Evolutionary conservation across 1,284 basidiomycete genomes (phyloP).

Genomic region (Cutaneotrichosporon sp.): DNA sequence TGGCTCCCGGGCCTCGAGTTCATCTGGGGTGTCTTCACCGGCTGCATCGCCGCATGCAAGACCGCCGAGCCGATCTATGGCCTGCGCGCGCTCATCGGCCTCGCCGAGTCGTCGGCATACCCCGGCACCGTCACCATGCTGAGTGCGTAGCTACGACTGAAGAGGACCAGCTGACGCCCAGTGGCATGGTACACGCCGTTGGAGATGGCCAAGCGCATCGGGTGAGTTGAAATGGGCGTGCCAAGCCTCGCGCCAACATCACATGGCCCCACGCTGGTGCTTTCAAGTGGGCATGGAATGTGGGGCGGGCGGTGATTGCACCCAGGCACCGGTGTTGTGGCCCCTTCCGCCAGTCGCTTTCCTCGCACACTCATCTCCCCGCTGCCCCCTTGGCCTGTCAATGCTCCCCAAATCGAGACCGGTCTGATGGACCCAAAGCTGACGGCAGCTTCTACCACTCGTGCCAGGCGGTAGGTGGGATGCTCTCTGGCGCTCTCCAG

Average conservation of each 20-base stretch:
- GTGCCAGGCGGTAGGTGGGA: constrained; percentile 23
- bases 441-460: constrained; percentile 26
- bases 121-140: constrained; percentile 32
- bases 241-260: not conserved
- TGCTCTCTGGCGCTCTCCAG: constrained; percentile 24
- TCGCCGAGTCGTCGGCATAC: constrained; percentile 30
- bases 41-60: constrained; percentile 30
- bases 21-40: constrained; percentile 32
- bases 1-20: constrained; percentile 30
- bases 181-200: constrained; percentile 34
- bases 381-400: too few species aligned
- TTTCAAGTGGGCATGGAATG: too few species aligned
- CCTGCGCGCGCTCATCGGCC: constrained; percentile 33
- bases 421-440: too few species aligned
- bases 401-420: too few species aligned
- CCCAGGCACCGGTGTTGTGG: not conserved
- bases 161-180: constrained; percentile 8
- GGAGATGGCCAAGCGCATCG: constrained; percentile 31
- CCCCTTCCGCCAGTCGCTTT: not conserved
- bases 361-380: not conserved
- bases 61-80: constrained; percentile 31
- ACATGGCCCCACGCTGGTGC: not conserved
- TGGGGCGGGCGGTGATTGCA: too few species aligned
- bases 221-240: not conserved
- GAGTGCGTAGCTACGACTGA: constrained; percentile 15